These are phyloP conservation scores for Colletotrichum phormii DNA, from an alignment of 2,329 filamentous ascomycete species.

Conservation along the genomic window DNA sequence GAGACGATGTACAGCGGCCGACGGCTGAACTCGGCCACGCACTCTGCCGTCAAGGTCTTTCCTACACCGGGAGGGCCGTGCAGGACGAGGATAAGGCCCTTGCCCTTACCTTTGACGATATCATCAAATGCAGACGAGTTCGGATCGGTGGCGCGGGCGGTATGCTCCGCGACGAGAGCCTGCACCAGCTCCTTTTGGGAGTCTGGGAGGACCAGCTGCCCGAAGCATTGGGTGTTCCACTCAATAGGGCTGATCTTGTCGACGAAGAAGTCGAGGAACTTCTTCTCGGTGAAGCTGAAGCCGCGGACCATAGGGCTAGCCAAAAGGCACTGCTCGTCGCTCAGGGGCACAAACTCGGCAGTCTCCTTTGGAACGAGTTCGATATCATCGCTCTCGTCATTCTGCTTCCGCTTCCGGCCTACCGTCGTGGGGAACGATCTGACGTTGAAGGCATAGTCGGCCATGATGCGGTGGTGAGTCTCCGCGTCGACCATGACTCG, in stretches of 20 bases:
- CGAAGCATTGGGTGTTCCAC: constrained; percentile 62
- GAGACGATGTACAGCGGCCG: constrained; percentile 63
- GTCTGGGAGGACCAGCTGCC: constrained; percentile 59
- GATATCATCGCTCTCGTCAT: constrained; percentile 36
- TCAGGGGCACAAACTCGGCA: constrained; percentile 40
- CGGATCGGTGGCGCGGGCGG: constrained; percentile 66
- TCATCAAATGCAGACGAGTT: constrained; percentile 62
- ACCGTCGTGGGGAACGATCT: constrained; percentile 35
- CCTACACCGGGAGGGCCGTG: constrained; percentile 62
- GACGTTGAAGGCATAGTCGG: constrained; percentile 77
- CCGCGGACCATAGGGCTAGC: constrained; percentile 61
- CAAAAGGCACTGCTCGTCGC: constrained; percentile 54
- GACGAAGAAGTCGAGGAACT: constrained; percentile 62
- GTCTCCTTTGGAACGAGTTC: constrained; percentile 40
- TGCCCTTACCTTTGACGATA: constrained; percentile 56
- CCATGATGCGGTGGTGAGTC: constrained; percentile 84
- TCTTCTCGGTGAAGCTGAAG: constrained; percentile 60
- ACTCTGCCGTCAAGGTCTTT: constrained; percentile 62
- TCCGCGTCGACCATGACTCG: constrained; percentile 89
- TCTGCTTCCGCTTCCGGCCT: constrained; percentile 36
- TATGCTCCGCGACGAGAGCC: constrained; percentile 70
- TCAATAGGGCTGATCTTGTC: constrained; percentile 57
- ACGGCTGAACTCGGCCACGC: constrained; percentile 61
- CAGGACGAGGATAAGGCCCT: constrained; percentile 60
- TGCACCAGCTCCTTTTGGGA: constrained; percentile 63